Evolutionary conservation across 495 filamentous ascomycete genomes (phyloP).

Genomic region (Hypoxylon cercidicola): DNA sequence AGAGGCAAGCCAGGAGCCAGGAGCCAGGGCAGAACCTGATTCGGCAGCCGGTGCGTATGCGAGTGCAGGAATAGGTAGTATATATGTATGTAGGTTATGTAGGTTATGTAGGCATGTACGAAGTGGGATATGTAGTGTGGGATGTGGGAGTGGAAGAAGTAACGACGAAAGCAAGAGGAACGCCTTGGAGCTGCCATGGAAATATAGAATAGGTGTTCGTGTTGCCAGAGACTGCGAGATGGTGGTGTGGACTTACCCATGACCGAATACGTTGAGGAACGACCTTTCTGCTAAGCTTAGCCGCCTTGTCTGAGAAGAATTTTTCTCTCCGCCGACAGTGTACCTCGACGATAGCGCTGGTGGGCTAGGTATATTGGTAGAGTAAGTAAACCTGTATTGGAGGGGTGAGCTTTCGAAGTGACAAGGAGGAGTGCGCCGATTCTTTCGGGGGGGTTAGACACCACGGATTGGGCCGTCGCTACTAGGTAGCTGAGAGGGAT

Average conservation of each 20-base stretch:
- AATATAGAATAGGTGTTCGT: slow-evolving; percentile 27
- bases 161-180: slow-evolving; percentile 24
- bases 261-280: slow-evolving; percentile 45
- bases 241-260: slow-evolving; percentile 59
- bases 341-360: slow-evolving; percentile 32
- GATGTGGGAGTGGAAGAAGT: slow-evolving; percentile 34
- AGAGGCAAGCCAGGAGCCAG: slow-evolving; percentile 23
- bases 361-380: slow-evolving; percentile 17
- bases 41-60: slow-evolving; percentile 34
- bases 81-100: slow-evolving; percentile 35
- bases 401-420: slow-evolving; percentile 42
- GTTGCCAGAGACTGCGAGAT: slow-evolving; percentile 36
- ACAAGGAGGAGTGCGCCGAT: slow-evolving; percentile 43
- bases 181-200: slow-evolving; percentile 13
- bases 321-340: slow-evolving; percentile 38
- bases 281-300: slow-evolving; percentile 52
- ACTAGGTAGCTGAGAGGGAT: slow-evolving; percentile 32
- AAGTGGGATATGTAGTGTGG: slow-evolving; percentile 45
- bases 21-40: slow-evolving; percentile 32
- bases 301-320: slow-evolving; percentile 51
- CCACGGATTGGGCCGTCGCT: slow-evolving; percentile 28
- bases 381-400: slow-evolving; percentile 43
- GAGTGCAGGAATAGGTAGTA: slow-evolving; percentile 35
- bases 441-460: slow-evolving; percentile 33
- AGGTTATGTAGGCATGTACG: too few relatives aligned